phyloP scores from a whole-genome alignment of 345 rosid species.

The Salix suchowensis region DNA sequence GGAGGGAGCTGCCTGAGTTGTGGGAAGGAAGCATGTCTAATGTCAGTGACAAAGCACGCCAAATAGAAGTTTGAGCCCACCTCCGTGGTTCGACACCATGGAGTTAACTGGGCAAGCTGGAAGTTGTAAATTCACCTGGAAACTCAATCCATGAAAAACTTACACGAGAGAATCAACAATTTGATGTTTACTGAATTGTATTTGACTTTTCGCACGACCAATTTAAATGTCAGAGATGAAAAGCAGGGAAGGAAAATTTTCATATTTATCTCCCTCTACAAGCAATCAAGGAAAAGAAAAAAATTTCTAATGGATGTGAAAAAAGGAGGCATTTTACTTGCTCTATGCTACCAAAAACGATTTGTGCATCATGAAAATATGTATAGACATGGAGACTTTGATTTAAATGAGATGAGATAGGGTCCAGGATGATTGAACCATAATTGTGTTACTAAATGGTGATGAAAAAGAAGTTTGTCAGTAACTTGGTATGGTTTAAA shows the following conservation, averaged over 20 bases:
- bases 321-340: too few relatives aligned
- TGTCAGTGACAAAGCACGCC: constrained; percentile 53
- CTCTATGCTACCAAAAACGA: too few relatives aligned
- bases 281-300: background rate
- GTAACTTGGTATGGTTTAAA: too few relatives aligned
- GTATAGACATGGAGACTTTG: too few relatives aligned
- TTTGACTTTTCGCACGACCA: background rate
- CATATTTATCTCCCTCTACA: background rate
- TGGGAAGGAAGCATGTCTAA: constrained; percentile 75
- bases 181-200: constrained; percentile 9
- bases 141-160: constrained; percentile 16
- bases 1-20: constrained; percentile 72
- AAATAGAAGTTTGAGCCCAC: constrained; percentile 56
- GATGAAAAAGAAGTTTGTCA: too few relatives aligned
- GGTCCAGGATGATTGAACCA: too few relatives aligned
- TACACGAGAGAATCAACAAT: constrained; percentile 11
- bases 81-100: background rate
- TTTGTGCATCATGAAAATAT: too few relatives aligned
- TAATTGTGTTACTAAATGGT: too few relatives aligned
- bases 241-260: background rate
- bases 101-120: background rate
- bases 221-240: background rate
- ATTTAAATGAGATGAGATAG: too few relatives aligned
- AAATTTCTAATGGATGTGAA: too few relatives aligned
- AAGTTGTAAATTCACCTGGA: constrained; percentile 33